Conservation (phyloP, 169 alveolate species). For the Amoebophrya sp. region DNA sequence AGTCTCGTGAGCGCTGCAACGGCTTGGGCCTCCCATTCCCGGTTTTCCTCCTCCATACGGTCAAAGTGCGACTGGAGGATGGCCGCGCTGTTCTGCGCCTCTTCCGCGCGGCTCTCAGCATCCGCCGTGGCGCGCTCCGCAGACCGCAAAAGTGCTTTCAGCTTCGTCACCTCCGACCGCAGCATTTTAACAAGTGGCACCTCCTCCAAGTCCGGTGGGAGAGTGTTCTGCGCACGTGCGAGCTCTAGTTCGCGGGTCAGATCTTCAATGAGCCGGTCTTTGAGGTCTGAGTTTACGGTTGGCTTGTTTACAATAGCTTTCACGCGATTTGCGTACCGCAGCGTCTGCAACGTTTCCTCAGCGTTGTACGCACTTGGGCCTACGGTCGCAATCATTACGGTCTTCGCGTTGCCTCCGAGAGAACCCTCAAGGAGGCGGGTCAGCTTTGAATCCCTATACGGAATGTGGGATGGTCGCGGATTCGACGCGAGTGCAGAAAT, state of each 20-base stretch:
- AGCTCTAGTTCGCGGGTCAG: neutral
- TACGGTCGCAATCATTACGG: slow-evolving; percentile 32
- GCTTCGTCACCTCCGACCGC: neutral
- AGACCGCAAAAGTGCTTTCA: neutral
- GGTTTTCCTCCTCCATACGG: neutral
- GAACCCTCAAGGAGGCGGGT: slow-evolving; percentile 33
- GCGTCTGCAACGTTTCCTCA: neutral
- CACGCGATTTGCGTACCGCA: slow-evolving; percentile 17
- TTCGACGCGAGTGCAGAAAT: neutral
- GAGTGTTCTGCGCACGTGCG: neutral
- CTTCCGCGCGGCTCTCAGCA: neutral
- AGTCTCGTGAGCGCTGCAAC: no score
- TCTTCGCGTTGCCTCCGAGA: slow-evolving; percentile 30
- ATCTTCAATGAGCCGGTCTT: neutral
- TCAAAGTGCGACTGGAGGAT: neutral
- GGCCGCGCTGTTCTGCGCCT: neutral
- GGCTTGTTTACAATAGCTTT: neutral
- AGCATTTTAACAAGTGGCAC: neutral
- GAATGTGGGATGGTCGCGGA: slow-evolving; percentile 27
- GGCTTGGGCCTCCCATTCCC: no score
- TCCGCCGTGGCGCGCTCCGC: slow-evolving; percentile 5
- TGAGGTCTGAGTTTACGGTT: neutral
- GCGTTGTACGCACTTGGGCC: neutral
- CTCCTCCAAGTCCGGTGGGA: slow-evolving; percentile 1
- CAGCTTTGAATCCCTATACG: slow-evolving; percentile 20